Evolutionary conservation across 2,329 filamentous ascomycete species (phyloP), one percentile per base, ranked within the genome.

Genomic region (Dothiorella sarmentorum): DNA sequence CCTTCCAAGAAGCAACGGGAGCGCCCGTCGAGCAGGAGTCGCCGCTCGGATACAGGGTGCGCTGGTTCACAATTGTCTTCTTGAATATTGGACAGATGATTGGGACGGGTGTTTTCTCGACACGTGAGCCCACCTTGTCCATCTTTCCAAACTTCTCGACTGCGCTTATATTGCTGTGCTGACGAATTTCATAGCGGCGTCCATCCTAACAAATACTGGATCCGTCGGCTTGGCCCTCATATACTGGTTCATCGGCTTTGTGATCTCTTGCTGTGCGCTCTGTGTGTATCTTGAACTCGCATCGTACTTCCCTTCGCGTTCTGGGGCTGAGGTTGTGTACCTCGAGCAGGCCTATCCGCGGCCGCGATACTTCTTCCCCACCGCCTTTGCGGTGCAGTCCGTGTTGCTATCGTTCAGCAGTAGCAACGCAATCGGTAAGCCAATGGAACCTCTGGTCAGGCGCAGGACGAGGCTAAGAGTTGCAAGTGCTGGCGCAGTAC

Each of bases 331-430:
- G 64, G 85, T 86, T 0, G 85, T 86, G 0, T 89, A 87, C 63
- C 77, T 89, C 0, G 86, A 89, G 63, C 86, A 89, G 65, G 82
- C 84, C 0, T 89, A 81, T 61, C 85, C 85, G 1, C 77, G 83
- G 1, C 86, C 86, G 0, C 80, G 77, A 57, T 86, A 84, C 66
- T 78, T 89, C 61, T 83, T 89, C 49, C 84, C 85, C 0, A 82
- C 37, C 1, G 18, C 56, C 1, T 58, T 52, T 22, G 56, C 56
- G 4, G 56, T 52, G 6, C 83, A 86, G 66, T 79, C 80, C 0
- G 83, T 88, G 1, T 68, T 86, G 1, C 71, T 89, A 3, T 87
- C 85, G 0, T 89, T 88, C 62, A 83, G 82, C 62, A 86, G 83
- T 63, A 82, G 83, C 38, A 88, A 89, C 67, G 79, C 84, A 0